Evolutionary conservation across 805 yeast species (phyloP), one percentile per base, ranked within the genome.

Genomic region (Grigorovia transvaalensis): DNA sequence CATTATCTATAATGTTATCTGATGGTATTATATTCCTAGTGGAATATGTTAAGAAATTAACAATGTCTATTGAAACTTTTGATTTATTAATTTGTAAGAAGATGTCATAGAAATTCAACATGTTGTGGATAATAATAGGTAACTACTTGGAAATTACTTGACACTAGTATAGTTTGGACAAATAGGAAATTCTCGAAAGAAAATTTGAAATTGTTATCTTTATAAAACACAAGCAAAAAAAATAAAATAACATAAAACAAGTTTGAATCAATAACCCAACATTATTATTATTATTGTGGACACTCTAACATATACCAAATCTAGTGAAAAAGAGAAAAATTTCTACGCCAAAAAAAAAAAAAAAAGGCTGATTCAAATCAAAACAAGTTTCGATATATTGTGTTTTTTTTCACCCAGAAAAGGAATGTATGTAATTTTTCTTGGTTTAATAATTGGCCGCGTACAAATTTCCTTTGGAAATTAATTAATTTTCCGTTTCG

Each of bases 1-100:
- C 76, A 38, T 23, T 47, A 12, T 19, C 56, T 19, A 61, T 48
- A 13, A 59, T 53, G 27, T 50, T 47, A 17, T 53, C 56, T 4
- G 50, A 51, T 27, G 59, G 56, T 7, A 66, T 63, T 13, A 66
- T 56, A 15, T 64, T 58, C 13, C 59, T 56, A 9, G 70, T 64
- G 3, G 57, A 53, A 11, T 59, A 50, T 0, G 62, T 60, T 44
- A 66, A 50, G 49, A 56, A 64, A 20, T 55, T 54, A 12, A 67
- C 55, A 69, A 67, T 64, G 11, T 62, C 68, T 29, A 51, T 49
- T 44, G 61, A 58, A 6, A 67, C 64, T 13, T 61, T 55, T 52
- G 54, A 57, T 44, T 55, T 57, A 48, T 59, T 61, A 41, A 65
- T 63, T 59, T 57, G 56, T 23, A 62, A 40, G 33, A 67, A 54